These are phyloP conservation scores for Cladorrhinum samala DNA, from an alignment of 495 filamentous ascomycete genomes.

Conservation along the genomic window DNA sequence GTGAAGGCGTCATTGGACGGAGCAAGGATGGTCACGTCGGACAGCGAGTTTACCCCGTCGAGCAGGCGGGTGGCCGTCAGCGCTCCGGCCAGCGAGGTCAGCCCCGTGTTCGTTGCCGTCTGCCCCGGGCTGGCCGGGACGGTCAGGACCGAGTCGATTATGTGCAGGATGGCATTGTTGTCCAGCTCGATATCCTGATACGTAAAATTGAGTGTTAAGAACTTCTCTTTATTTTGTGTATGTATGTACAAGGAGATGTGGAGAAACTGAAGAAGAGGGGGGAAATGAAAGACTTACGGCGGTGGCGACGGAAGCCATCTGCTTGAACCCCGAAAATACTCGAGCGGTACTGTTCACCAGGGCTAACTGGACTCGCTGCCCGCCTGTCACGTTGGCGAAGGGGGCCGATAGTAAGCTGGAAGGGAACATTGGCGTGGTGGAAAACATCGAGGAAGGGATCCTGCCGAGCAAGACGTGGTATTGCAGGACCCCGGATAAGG, in stretches of 20 bases:
- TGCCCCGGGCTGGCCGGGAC: conserved; percentile 36
- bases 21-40: conserved; percentile 60
- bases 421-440: conserved; percentile 40
- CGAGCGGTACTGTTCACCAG: conserved; percentile 16
- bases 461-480: conserved; percentile 56
- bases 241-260: not conserved
- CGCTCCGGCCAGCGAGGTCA: conserved; percentile 57
- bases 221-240: not conserved
- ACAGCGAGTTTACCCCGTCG: conserved; percentile 33
- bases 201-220: not conserved
- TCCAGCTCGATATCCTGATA: conserved; percentile 21
- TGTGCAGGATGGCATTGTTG: conserved; percentile 59
- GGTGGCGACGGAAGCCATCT: conserved; percentile 13
- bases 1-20: conserved; percentile 24
- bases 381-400: conserved; percentile 42
- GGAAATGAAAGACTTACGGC: conserved; percentile 10
- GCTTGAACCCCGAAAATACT: conserved; percentile 22
- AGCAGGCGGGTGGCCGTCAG: conserved; percentile 42
- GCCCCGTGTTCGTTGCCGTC: conserved; percentile 21
- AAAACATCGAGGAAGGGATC: conserved; percentile 33
- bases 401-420: conserved; percentile 41
- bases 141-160: conserved; percentile 55
- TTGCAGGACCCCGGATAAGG: conserved; percentile 40
- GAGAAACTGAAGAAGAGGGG: not conserved
- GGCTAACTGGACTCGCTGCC: conserved; percentile 26